Conservation (phyloP, 1,284 basidiomycete genomes). For the Papiliotrema nemorosa region DNA sequence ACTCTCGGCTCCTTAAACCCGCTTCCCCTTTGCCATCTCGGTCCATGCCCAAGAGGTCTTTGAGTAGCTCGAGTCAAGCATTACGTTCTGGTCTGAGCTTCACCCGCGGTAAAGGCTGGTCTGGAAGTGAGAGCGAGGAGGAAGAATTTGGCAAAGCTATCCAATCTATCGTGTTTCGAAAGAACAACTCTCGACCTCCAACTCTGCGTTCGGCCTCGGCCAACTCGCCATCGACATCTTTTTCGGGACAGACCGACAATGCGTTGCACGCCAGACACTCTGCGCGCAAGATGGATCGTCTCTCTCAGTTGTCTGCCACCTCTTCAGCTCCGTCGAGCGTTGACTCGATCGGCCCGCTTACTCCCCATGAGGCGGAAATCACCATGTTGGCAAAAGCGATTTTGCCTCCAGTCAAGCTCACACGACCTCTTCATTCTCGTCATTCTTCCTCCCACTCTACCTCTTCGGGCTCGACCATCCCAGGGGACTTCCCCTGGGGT, state of each 20-base stretch:
- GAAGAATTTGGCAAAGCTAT: constrained; percentile 5
- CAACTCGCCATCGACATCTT: neutral
- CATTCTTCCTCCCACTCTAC: neutral
- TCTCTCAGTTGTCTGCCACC: neutral
- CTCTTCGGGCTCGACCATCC: neutral
- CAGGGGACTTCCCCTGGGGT: constrained; percentile 6
- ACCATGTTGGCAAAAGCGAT: neutral
- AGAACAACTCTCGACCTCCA: neutral
- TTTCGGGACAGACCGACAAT: neutral
- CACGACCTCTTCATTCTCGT: neutral
- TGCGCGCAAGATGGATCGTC: neutral
- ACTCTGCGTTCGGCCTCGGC: neutral
- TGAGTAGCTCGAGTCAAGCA: neutral
- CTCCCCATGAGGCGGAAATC: neutral
- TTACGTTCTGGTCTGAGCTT: neutral
- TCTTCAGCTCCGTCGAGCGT: neutral
- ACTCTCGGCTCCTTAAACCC: neutral
- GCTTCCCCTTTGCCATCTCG: neutral
- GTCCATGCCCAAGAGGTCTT: neutral
- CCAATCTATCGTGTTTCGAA: neutral
- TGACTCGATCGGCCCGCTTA: constrained; percentile 1
- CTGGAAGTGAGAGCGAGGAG: constrained; percentile 9
- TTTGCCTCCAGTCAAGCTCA: neutral
- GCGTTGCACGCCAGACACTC: neutral
- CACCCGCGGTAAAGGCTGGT: constrained; percentile 1